phyloP scores from a whole-genome alignment of 2,329 filamentous ascomycete genomes.

The Cladosporium sp. region DNA sequence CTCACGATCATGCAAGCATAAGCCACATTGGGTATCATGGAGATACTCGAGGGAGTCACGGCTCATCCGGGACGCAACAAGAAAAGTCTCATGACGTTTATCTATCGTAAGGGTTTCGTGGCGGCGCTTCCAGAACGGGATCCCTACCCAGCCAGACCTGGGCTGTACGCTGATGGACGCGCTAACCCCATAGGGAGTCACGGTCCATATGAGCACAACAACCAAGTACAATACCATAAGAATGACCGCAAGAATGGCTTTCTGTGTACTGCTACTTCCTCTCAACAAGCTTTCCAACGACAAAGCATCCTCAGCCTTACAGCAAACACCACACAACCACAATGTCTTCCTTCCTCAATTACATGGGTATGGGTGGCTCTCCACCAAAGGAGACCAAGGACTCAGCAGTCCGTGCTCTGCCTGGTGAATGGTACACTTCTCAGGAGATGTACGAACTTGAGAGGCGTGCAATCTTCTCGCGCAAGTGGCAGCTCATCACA shows the following conservation, averaged over 20 bases:
- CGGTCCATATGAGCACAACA: slow-evolving; percentile 9
- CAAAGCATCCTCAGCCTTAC: slow-evolving; percentile 4
- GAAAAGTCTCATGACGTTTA: slow-evolving; percentile 4
- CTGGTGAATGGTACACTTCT: slow-evolving; percentile 51
- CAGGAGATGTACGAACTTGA: slow-evolving; percentile 56
- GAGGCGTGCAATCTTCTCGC: slow-evolving; percentile 54
- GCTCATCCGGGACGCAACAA: not conserved
- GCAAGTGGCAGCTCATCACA: slow-evolving; percentile 54
- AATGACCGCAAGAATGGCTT: not conserved
- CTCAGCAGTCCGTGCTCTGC: slow-evolving; percentile 41
- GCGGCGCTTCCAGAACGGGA: slow-evolving; percentile 10
- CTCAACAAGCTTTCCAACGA: not conserved
- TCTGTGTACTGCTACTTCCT: not conserved
- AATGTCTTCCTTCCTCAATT: slow-evolving; percentile 20
- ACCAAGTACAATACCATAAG: slow-evolving; percentile 7
- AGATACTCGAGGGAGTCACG: not conserved
- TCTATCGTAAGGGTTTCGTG: slow-evolving; percentile 9
- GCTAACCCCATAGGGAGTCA: slow-evolving; percentile 12
- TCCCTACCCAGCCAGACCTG: slow-evolving; percentile 4
- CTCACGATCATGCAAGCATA: not conserved
- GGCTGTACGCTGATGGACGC: slow-evolving; percentile 4
- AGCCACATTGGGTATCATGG: slow-evolving; percentile 9
- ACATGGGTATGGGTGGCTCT: slow-evolving; percentile 36
- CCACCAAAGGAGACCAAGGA: slow-evolving; percentile 21
- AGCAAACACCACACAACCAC: not conserved